A percentile compares a stretch with the other conserved stretches of the same genome.
Evolutionary conservation across 768 basidiomycete species (phyloP).

Genomic region (Asterophora lycoperdoides): DNA sequence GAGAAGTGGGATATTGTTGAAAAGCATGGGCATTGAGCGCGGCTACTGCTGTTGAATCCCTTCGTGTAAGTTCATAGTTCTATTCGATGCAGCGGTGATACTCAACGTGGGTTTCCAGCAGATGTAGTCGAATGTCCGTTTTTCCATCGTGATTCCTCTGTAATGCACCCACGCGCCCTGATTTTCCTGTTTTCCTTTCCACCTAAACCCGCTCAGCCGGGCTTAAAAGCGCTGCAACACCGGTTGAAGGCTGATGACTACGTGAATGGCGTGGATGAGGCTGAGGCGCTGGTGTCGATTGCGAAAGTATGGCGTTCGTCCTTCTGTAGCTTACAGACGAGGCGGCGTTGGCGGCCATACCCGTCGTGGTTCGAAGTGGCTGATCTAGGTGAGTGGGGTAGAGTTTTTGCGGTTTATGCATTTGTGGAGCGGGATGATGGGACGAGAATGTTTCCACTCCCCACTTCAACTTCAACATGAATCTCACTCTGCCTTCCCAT

Average conservation of each 20-base stretch:
- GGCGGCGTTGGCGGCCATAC: constrained; percentile 30
- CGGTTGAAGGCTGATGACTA: constrained; percentile 30
- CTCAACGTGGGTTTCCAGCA: too few species aligned
- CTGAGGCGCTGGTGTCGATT: constrained; percentile 37
- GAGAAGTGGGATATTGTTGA: constrained; percentile 12
- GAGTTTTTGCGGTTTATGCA: constrained; percentile 33
- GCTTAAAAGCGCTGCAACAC: constrained; percentile 27
- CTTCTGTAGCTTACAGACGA: constrained; percentile 34
- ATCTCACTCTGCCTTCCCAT: constrained; percentile 44
- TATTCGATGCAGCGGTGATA: too few species aligned
- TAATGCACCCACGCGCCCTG: too few species aligned
- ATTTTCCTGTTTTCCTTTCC: too few species aligned
- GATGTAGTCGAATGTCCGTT: too few species aligned
- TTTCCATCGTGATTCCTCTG: too few species aligned
- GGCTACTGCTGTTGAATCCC: too few species aligned
- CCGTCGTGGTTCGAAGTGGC: constrained; percentile 23
- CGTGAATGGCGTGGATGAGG: constrained; percentile 29
- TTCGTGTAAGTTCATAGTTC: too few species aligned
- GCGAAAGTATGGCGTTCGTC: constrained; percentile 45
- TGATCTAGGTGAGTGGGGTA: constrained; percentile 36
- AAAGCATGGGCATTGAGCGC: neutral
- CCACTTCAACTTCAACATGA: constrained; percentile 32
- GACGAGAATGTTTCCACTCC: constrained; percentile 36
- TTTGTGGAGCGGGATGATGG: constrained; percentile 32
- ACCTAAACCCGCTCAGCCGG: constrained; percentile 18